Base-by-base conservation (phyloP, 352 stramenopile genomes). In the Globisporangium cederbergense region DNA sequence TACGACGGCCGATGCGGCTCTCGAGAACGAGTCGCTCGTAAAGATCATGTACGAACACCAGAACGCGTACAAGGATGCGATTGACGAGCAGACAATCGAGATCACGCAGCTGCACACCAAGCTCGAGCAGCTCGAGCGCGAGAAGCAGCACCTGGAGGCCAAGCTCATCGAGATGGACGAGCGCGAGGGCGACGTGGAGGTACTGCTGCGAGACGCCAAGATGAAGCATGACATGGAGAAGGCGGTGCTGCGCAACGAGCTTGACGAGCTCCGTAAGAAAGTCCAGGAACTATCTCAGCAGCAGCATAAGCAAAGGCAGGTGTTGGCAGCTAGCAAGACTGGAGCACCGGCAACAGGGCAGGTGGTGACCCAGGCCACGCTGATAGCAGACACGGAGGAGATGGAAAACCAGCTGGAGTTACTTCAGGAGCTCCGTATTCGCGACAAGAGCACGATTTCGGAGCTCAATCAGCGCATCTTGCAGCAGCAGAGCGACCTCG, bases 151-250 rank as follows among this genome's bases (percentile, higher is more conserved):
- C 22, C 56, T 91, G 14, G 83, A 90, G 64, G 70, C 68, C 8
- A 88, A 89, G 45, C 61, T 95, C 6, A 75, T 91, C n/a, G 83
- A 91, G 59, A 88, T 90, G 77, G 77, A 91, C 53, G 81, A 89
- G 66, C 73, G 72, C 6, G 79, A 93, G 51, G 77, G 72, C 46
- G 67, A 88, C 22, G 79, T 89, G 2, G 79, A 91, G 22, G 67
- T 63, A 20, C 38, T 88, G 32, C 72, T 87, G 42, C 59, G 62
- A 18, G 68, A 91, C 58, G 65, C 73, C 9, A 79, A 74, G 43
- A 68, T 65, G 20, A 79, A 77, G 45, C 77, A 86, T 62, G 81
- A 88, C 14, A 75, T 81, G 57, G 83, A 94, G 61, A 84, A 79
- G 50, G 64, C 66, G 0, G 72, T 81, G 34, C 61, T 88, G 11